These are phyloP conservation scores for Aquilaria malaccensis DNA, from an alignment of 345 rosid genomes.

Conservation along the genomic window DNA sequence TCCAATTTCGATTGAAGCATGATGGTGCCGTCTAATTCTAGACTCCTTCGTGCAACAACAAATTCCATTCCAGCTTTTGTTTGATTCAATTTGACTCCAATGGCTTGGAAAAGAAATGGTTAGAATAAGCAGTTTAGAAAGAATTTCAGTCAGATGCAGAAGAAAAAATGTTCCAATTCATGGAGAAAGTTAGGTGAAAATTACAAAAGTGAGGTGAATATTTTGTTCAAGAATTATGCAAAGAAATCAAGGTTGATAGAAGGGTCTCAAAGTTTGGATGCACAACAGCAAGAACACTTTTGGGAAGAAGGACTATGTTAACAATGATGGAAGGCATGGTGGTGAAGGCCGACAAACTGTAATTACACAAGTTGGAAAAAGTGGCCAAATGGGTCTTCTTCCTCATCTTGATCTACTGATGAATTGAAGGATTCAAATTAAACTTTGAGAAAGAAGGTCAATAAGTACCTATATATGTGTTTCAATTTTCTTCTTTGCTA, in stretches of 20 bases:
- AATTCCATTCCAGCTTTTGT: no score
- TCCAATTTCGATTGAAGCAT: no score
- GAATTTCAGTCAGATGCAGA: conserved; percentile 60
- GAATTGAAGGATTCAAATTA: neutral
- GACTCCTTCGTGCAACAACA: no score
- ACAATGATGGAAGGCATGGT: neutral
- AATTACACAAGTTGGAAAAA: no score
- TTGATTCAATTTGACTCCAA: no score
- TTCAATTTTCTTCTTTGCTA: neutral
- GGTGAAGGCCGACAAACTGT: no score
- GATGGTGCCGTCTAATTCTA: no score
- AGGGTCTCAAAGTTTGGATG: conserved; percentile 91
- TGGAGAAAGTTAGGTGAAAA: conserved; percentile 66
- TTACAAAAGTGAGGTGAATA: conserved; percentile 73
- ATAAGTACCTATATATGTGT: conserved; percentile 24
- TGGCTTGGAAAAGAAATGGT: no score
- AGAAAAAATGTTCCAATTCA: conserved; percentile 64
- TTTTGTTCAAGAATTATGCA: conserved; percentile 47
- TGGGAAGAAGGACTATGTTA: conserved; percentile 24
- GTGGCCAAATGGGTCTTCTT: conserved; percentile 31
- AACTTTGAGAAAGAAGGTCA: neutral
- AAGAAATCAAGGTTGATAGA: conserved; percentile 59
- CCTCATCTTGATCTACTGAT: conserved; percentile 21
- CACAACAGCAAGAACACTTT: conserved; percentile 83
- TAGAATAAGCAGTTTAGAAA: conserved; percentile 51